Evolutionary conservation across 1,139 yeast genomes (phyloP).

Genomic region (Nakaseomyces bracarensis): DNA sequence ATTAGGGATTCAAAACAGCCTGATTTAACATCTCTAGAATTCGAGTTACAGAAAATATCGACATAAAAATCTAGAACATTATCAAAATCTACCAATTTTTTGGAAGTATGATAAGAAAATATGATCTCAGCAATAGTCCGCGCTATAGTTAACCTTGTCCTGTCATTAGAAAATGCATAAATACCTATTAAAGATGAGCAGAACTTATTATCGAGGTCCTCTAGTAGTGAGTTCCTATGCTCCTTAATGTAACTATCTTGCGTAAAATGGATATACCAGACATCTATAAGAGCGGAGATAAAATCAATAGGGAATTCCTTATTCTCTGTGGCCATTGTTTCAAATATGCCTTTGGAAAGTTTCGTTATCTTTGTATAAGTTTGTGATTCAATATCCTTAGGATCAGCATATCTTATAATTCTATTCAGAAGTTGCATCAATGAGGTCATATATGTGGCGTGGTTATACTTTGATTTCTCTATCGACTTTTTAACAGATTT

Average conservation of each 20-base stretch:
- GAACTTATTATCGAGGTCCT: slow-evolving; percentile 18
- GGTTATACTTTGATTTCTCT: slow-evolving; percentile 24
- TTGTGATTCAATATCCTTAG: slow-evolving; percentile 6
- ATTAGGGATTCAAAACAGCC: slow-evolving; percentile 33
- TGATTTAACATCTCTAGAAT: slow-evolving; percentile 24
- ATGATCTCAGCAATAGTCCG: slow-evolving; percentile 32
- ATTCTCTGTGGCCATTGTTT: slow-evolving; percentile 17
- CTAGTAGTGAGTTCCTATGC: slow-evolving; percentile 15
- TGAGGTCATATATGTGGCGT: slow-evolving; percentile 25
- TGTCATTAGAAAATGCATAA: slow-evolving; percentile 27
- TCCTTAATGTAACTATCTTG: slow-evolving; percentile 21
- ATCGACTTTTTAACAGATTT: slow-evolving; percentile 30
- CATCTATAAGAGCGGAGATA: slow-evolving; percentile 21
- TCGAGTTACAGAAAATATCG: slow-evolving; percentile 25
- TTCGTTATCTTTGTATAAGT: slow-evolving; percentile 12
- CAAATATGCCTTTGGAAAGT: slow-evolving; percentile 20
- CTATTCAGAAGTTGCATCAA: slow-evolving; percentile 23
- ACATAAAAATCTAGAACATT: slow-evolving; percentile 27
- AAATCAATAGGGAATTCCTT: slow-evolving; percentile 24
- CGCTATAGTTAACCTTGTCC: slow-evolving; percentile 30
- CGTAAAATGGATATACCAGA: slow-evolving; percentile 19
- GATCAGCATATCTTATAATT: slow-evolving; percentile 18
- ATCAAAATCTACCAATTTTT: slow-evolving; percentile 15
- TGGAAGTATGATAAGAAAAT: slow-evolving; percentile 17
- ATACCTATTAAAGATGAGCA: slow-evolving; percentile 23